These are phyloP conservation scores for Acephala macrosclerotiorum DNA, from an alignment of 2,329 filamentous ascomycete species.

Conservation along the genomic window DNA sequence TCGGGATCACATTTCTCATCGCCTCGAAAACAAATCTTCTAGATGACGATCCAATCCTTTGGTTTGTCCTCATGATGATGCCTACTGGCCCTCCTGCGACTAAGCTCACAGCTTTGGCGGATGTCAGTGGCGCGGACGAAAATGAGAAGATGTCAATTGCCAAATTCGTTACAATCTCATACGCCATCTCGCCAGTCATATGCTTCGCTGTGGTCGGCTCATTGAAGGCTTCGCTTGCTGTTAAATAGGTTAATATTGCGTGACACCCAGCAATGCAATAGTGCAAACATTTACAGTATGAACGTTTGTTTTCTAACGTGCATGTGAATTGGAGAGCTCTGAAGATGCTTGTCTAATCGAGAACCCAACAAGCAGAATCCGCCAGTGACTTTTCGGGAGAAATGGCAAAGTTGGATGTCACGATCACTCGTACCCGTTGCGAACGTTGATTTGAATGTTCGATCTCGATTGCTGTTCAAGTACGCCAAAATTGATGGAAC, in stretches of 20 bases:
- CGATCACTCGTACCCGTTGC: too few species aligned
- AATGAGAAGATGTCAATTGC: slow-evolving; percentile 51
- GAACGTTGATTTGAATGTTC: neutral
- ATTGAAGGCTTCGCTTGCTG: slow-evolving; percentile 39
- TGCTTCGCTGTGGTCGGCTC: slow-evolving; percentile 46
- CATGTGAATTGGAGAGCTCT: too few species aligned
- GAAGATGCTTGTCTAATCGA: too few species aligned
- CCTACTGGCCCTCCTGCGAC: slow-evolving; percentile 54
- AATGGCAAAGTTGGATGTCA: too few species aligned
- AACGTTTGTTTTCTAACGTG: too few species aligned
- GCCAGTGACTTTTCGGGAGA: too few species aligned
- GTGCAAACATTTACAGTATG: too few species aligned
- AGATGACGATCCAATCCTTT: slow-evolving; percentile 81
- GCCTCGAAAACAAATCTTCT: slow-evolving; percentile 68
- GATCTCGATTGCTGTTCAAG: neutral
- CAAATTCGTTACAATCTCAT: slow-evolving; percentile 51
- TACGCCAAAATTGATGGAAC: neutral
- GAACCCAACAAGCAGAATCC: too few species aligned
- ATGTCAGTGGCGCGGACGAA: slow-evolving; percentile 49
- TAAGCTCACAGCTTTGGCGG: slow-evolving; percentile 52
- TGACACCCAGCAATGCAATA: too few species aligned
- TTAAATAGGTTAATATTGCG: slow-evolving; percentile 11
- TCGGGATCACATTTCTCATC: slow-evolving; percentile 60
- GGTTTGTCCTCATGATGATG: slow-evolving; percentile 82
- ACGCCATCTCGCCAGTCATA: slow-evolving; percentile 46